These are phyloP conservation scores for Phytophthora cryptogea DNA, from an alignment of 352 stramenopile genomes.

Conservation along the genomic window DNA sequence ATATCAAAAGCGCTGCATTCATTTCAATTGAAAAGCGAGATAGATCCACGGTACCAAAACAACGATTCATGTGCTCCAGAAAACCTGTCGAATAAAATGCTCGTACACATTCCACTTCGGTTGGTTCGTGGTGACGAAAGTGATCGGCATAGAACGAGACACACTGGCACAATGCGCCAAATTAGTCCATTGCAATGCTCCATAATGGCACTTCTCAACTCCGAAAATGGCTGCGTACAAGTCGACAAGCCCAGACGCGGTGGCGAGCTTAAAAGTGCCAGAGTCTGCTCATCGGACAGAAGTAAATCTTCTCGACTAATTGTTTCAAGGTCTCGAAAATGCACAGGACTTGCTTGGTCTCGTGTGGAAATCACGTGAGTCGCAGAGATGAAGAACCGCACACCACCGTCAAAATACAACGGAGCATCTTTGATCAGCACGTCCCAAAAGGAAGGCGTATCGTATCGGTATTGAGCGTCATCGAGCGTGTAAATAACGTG, in stretches of 20 bases:
- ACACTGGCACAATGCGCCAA: conserved; percentile 9
- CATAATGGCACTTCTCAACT: conserved; percentile 7
- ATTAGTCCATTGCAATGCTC: conserved; percentile 12
- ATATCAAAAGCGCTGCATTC: background rate
- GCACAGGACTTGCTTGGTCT: background rate
- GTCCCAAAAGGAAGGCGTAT: background rate
- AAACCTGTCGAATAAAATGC: conserved; percentile 10
- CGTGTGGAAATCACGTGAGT: conserved; percentile 14
- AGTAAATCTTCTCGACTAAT: conserved; percentile 10
- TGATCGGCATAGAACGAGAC: conserved; percentile 11
- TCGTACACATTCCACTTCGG: conserved; percentile 12
- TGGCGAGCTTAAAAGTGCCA: background rate
- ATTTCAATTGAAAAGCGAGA: background rate
- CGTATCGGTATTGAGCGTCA: background rate
- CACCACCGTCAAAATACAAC: background rate
- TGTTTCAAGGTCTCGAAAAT: conserved; percentile 10
- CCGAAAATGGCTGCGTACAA: conserved; percentile 4
- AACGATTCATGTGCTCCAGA: conserved; percentile 6
- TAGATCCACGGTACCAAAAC: background rate
- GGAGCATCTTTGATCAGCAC: background rate
- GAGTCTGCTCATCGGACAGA: conserved; percentile 7
- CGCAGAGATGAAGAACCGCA: background rate
- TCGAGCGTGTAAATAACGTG: too few species aligned
- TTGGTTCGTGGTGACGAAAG: conserved; percentile 6
- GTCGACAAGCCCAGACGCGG: conserved; percentile 3